Base-by-base conservation (phyloP, 2,329 filamentous ascomycete genomes). In the Orbilia ellipsospora region DNA sequence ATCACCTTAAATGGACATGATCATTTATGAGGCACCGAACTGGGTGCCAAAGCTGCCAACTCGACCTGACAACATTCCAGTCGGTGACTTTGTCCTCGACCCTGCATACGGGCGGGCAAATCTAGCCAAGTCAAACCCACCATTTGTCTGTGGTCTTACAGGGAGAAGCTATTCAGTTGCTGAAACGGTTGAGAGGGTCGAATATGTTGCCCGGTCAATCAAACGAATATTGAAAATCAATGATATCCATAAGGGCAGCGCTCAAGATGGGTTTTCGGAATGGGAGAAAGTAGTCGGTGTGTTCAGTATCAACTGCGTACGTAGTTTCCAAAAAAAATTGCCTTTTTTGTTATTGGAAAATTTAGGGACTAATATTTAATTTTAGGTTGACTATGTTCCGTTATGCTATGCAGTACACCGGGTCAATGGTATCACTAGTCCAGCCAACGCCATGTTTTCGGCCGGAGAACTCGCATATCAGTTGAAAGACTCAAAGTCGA, bases 281-380 rank as follows among this genome's bases (percentile, higher is more conserved):
- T 95, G 90, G 90, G 92, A 95, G 80, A 93, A 93, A 81, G 90
- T 94, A 23, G 84, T 92, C 56, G 90, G 86, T 3, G 84, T 94
- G 28, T 96, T 92, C 83, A 90, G 90, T n/a, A 82, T 93, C 73
- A 96, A 96, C 81, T 92, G 92, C 31, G 90, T 92, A 82, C 73
- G 86, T 81, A 59, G 40, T n/a, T 10, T n/a, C 16, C 4, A 48
- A 48, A 12, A n/a, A 12, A n/a, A n/a, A n/a, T n/a, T n/a, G n/a
- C n/a, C n/a, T n/a, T n/a, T n/a, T 13, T 18, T 52, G 4, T 52
- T 36, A 26, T 16, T 42, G 44, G 6, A 23, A 36, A 61, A 40
- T 16, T 20, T 28, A 31, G 5, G 7, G 23, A 31, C 20, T 52
- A 20, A 57, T 44, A n/a, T 42, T 12, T 2, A 20, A 28, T 23